Evolutionary conservation across 805 yeast genomes (phyloP).

Genomic region (Yamadazyma sp.): DNA sequence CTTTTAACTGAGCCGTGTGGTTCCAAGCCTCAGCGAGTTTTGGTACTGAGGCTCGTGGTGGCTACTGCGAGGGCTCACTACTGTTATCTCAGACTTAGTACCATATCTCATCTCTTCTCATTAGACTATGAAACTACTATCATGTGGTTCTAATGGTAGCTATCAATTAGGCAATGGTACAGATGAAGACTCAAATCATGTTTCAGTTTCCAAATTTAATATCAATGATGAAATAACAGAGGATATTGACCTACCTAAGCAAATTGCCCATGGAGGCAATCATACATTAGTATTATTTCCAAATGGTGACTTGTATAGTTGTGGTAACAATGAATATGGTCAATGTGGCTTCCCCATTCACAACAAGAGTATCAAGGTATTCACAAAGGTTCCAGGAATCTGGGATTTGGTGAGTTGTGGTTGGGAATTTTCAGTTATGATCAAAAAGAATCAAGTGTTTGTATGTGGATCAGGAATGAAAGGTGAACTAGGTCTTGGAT

Average conservation of each 20-base stretch:
- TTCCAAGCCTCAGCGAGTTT: no score
- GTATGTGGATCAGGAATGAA: constrained; percentile 62
- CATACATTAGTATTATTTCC: constrained; percentile 64
- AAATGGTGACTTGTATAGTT: constrained; percentile 50
- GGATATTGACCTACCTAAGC: constrained; percentile 9
- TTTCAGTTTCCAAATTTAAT: constrained; percentile 17
- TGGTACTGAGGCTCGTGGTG: no score
- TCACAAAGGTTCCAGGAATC: constrained; percentile 9
- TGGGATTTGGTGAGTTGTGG: constrained; percentile 64
- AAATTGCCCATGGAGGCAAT: constrained; percentile 79
- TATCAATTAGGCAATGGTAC: constrained; percentile 67
- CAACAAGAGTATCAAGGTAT: constrained; percentile 2
- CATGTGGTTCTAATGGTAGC: constrained; percentile 84
- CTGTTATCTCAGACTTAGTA: no score
- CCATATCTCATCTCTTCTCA: no score
- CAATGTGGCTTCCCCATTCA: constrained; percentile 43
- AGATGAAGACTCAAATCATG: constrained; percentile 39
- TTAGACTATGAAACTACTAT: constrained; percentile 26
- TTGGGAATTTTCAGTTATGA: constrained; percentile 70
- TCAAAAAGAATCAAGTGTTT: constrained; percentile 40
- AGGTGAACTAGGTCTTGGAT: constrained; percentile 69
- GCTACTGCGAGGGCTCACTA: no score
- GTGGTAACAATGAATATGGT: constrained; percentile 59
- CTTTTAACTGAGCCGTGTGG: no score
- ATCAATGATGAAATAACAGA: constrained; percentile 8